Conservation (phyloP, 768 basidiomycete species). For the Russula dissimulans region DNA sequence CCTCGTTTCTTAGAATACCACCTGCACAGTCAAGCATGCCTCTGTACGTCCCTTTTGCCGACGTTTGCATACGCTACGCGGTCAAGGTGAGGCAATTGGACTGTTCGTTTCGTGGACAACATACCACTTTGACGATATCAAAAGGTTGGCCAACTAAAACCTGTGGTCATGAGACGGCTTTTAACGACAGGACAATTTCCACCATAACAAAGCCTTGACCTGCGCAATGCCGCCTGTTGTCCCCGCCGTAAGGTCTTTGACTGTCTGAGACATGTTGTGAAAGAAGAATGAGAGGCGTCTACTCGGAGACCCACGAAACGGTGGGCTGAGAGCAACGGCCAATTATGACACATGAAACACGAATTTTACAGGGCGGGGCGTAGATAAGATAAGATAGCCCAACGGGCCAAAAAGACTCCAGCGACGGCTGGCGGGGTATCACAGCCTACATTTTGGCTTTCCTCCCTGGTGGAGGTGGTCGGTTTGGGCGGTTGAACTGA, state of each 20-base stretch:
- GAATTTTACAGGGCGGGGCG: slow-evolving; percentile 14
- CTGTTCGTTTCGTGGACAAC: slow-evolving; percentile 27
- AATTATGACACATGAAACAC: slow-evolving; percentile 8
- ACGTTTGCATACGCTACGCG: slow-evolving; percentile 83
- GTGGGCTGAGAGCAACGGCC: slow-evolving; percentile 11
- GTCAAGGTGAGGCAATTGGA: slow-evolving; percentile 8
- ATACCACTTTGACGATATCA: slow-evolving; percentile 93
- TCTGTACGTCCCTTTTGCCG: slow-evolving; percentile 78
- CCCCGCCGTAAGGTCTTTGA: slow-evolving; percentile 83
- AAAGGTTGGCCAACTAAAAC: slow-evolving; percentile 91
- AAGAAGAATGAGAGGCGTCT: neutral
- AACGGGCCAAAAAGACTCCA: neutral
- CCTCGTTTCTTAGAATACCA: slow-evolving; percentile 86
- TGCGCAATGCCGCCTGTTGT: slow-evolving; percentile 89
- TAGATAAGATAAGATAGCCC: slow-evolving; percentile 27
- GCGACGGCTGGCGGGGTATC: slow-evolving; percentile 7
- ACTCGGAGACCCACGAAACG: neutral
- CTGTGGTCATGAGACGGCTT: slow-evolving; percentile 29
- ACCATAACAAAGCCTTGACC: slow-evolving; percentile 31
- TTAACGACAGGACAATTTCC: slow-evolving; percentile 5
- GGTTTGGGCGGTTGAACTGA: slow-evolving; percentile 45
- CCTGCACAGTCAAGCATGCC: slow-evolving; percentile 86
- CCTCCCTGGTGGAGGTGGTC: slow-evolving; percentile 25
- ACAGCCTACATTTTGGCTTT: slow-evolving; percentile 20
- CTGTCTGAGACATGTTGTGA: slow-evolving; percentile 44